Evolutionary conservation across 306 rosid species (phyloP).

Genomic region (Quercus wislizeni): DNA sequence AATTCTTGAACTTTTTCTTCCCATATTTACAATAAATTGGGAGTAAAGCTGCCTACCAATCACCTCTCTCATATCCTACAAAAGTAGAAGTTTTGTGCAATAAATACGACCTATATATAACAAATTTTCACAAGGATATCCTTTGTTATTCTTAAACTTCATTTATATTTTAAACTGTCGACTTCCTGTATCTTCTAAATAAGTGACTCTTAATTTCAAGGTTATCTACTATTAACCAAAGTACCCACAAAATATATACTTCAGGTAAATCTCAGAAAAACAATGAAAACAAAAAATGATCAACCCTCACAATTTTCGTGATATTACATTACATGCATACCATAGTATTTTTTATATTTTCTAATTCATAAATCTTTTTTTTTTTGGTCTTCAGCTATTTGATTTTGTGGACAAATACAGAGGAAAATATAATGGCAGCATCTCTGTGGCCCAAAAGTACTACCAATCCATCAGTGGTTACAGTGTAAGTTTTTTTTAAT

Average conservation of each 20-base stretch:
- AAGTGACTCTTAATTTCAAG: neutral
- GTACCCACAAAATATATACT: neutral
- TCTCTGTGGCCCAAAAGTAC: conserved; percentile 71
- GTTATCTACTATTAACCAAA: neutral
- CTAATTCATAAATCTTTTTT: neutral
- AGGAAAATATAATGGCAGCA: conserved; percentile 85
- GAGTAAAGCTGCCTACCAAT: too few relatives aligned
- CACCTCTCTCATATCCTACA: too few relatives aligned
- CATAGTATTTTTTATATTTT: neutral
- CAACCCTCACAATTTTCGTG: neutral
- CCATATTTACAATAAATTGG: too few relatives aligned
- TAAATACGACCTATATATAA: too few relatives aligned
- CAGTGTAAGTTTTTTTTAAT: conserved; percentile 44
- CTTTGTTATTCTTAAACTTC: neutral
- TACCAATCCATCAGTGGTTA: conserved; percentile 85
- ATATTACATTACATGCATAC: neutral
- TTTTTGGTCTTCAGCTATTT: conserved; percentile 55
- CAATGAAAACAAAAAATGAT: neutral
- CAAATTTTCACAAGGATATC: neutral
- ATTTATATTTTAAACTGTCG: neutral
- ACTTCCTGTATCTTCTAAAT: neutral
- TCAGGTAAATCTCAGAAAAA: neutral
- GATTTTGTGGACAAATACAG: conserved; percentile 91
- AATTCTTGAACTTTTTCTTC: too few relatives aligned
- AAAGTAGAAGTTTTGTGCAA: too few relatives aligned